Evolutionary conservation across 768 basidiomycete genomes (phyloP).

Genomic region (Fibroporia radiculosa): DNA sequence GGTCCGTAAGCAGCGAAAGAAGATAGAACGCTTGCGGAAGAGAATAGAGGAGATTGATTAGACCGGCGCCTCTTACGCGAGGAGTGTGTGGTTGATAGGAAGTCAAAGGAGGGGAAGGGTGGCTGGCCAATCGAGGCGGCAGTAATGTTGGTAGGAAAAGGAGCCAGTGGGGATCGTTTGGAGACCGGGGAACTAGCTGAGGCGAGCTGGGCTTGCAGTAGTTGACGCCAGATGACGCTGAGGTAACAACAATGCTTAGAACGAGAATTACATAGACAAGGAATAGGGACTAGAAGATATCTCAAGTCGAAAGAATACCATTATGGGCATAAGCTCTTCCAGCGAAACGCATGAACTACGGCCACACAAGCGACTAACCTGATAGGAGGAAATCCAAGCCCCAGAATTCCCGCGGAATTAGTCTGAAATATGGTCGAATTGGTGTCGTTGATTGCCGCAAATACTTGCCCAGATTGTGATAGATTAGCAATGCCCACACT

Average conservation of each 20-base stretch:
- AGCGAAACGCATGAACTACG: too few relatives aligned
- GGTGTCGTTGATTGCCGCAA: constrained; percentile 62
- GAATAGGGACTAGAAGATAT: too few relatives aligned
- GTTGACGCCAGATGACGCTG: constrained; percentile 21
- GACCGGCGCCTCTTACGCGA: constrained; percentile 4
- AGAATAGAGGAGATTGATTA: constrained; percentile 3
- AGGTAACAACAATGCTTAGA: not conserved
- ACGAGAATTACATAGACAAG: not conserved
- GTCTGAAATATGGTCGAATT: constrained; percentile 54
- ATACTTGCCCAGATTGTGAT: constrained; percentile 41
- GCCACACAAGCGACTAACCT: constrained; percentile 34
- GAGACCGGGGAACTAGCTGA: not conserved
- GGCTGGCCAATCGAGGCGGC: constrained; percentile 2
- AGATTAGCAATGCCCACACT: constrained; percentile 47
- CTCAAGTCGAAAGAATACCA: not conserved
- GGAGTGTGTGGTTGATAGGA: not conserved
- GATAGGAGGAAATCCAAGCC: constrained; percentile 66
- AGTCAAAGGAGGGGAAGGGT: constrained; percentile 11
- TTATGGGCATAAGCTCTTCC: not conserved
- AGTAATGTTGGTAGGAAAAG: not conserved
- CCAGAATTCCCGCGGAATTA: constrained; percentile 60
- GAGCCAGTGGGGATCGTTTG: not conserved
- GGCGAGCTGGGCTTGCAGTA: constrained; percentile 10
- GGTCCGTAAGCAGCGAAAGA: constrained; percentile 27
- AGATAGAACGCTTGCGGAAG: constrained; percentile 16